These are phyloP conservation scores for Russula vinacea DNA, from an alignment of 768 basidiomycete genomes.

Conservation along the genomic window DNA sequence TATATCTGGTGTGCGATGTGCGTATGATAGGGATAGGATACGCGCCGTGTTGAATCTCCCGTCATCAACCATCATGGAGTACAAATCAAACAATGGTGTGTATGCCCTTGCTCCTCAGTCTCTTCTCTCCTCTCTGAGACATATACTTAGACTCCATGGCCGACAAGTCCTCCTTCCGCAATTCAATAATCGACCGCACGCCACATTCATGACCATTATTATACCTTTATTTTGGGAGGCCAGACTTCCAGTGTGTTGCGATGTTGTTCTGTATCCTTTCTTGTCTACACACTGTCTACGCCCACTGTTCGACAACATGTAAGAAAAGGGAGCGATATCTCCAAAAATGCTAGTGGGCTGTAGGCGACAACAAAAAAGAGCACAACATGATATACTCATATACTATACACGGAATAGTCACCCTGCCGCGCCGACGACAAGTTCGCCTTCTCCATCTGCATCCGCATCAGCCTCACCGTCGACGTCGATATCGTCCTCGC, in stretches of 20 bases:
- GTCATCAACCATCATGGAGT: conserved; percentile 80
- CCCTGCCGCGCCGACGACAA: conserved; percentile 3
- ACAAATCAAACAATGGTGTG: conserved; percentile 88
- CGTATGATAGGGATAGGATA: conserved; percentile 65
- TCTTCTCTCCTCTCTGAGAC: conserved; percentile 1
- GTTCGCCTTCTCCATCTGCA: conserved; percentile 22
- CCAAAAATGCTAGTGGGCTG: conserved; percentile 3
- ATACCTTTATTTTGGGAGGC: background rate
- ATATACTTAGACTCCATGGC: conserved; percentile 71
- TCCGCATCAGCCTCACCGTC: conserved; percentile 39
- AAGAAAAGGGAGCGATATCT: conserved; percentile 4
- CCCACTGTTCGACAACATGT: conserved; percentile 23
- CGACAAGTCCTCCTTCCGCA: conserved; percentile 80
- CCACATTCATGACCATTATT: conserved; percentile 35
- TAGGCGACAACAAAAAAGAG: background rate
- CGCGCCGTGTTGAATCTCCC: conserved; percentile 73
- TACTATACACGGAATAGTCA: background rate
- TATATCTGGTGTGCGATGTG: conserved; percentile 11
- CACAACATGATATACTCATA: conserved; percentile 1
- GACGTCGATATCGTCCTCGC: conserved; percentile 62
- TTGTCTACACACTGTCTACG: conserved; percentile 22
- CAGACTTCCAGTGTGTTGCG: conserved; percentile 4
- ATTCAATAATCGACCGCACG: conserved; percentile 34
- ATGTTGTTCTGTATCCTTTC: conserved; percentile 19
- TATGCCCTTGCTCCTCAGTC: background rate